Evolutionary conservation across 1,139 yeast species (phyloP), one percentile per base, ranked within the genome.

Genomic region (Saccharomyces hybrid): DNA sequence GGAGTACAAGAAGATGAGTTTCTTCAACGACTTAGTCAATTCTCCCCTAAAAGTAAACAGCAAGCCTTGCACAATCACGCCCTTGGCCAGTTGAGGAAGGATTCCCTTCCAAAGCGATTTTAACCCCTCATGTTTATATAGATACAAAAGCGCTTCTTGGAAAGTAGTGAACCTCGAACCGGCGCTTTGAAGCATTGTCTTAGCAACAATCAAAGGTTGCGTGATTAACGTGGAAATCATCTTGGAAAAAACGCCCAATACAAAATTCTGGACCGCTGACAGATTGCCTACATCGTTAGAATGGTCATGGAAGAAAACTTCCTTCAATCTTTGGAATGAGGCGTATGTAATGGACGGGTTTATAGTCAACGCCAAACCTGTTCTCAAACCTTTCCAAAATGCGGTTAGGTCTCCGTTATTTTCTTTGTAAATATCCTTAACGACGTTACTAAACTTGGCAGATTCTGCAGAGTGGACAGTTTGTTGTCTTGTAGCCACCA

Each of bases 261-360:
- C 61, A 70, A 88, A 88, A 64, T 85, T 82, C 69, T 87, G 87
- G 56, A 78, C 73, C 5, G 95, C 88, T 11, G 80, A 75, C 61
- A 88, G 47, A 32, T 57, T 51, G 29, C 57, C 48, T 20, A 49
- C 51, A 14, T 47, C 50, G 41, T 53, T 56, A 27, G 49, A 49
- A 23, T 55, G 55, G 7, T 54, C 47, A 13, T 56, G 38, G 66
- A 76, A 85, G 49, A 86, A 63, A 4, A 80, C 62, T 54, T 76
- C 76, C 67, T 80, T 84, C 62, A 88, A 76, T 59, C 89, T 78
- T 68, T 87, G 93, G 68, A 82, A 86, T 2, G 90, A 78, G 5
- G 96, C 95, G 68, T 88, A 88, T 5, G 96, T 88, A 66, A 88
- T 88, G 47, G 95, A 84, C 4, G 96, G 96, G 72, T 88, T 88